A percentile compares a stretch with the other conserved stretches of the same genome.
phyloP scores from a whole-genome alignment of 495 filamentous ascomycete genomes.

The Trichoderma parareesei region DNA sequence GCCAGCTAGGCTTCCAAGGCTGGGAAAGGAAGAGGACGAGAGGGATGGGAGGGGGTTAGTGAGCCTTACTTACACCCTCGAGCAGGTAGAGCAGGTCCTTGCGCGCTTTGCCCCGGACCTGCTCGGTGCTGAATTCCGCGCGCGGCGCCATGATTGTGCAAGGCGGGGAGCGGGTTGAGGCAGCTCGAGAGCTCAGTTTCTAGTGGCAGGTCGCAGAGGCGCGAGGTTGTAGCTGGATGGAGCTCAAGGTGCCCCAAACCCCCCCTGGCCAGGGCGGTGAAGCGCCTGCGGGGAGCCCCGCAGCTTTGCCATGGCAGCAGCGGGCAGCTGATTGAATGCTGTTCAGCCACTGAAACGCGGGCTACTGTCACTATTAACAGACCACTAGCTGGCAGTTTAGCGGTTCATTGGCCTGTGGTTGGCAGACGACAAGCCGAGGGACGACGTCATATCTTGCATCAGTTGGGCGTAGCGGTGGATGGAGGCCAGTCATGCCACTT shows the following conservation, averaged over 20 bases:
- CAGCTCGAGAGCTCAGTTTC: conserved; percentile 1
- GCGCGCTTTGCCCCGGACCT: conserved; percentile 73
- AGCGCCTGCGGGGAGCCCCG: neutral
- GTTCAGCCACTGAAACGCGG: too few relatives aligned
- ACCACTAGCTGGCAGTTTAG: too few relatives aligned
- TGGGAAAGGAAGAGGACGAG: too few relatives aligned
- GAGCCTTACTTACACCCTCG: conserved; percentile 73
- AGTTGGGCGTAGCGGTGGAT: too few relatives aligned
- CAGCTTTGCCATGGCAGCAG: too few relatives aligned
- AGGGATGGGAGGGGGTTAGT: neutral
- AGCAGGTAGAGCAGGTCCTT: conserved; percentile 81
- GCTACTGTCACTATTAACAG: too few relatives aligned
- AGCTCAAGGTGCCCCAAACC: conserved; percentile 7
- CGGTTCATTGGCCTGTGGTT: too few relatives aligned
- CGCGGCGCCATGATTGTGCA: conserved; percentile 52
- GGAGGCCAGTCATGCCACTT: too few relatives aligned
- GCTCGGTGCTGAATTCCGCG: conserved; percentile 67
- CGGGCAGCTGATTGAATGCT: too few relatives aligned
- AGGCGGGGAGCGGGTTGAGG: conserved; percentile 16
- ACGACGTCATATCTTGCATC: too few relatives aligned
- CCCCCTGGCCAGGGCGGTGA: conserved; percentile 10
- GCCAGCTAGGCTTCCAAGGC: neutral
- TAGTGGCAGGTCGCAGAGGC: conserved; percentile 11
- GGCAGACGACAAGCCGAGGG: too few relatives aligned
- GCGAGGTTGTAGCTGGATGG: conserved; percentile 9